Evolutionary conservation across 495 filamentous ascomycete species (phyloP), one percentile per base, ranked within the genome.

Genomic region (Astrothelium macrocarpum): DNA sequence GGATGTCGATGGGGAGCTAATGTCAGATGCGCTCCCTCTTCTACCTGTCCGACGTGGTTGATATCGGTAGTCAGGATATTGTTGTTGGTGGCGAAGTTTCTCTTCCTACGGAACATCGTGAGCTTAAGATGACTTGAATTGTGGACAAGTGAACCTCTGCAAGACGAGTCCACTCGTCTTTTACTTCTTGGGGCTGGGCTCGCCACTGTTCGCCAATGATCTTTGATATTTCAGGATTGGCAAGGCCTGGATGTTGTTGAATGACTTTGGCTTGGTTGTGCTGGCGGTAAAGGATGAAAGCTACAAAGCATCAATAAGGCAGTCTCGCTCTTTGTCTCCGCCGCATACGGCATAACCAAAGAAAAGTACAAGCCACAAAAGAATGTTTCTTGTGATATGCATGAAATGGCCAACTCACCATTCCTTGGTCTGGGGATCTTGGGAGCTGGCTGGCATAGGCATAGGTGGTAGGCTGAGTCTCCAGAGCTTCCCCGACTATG

Each of bases 181-280:
- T 96, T 31, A 83, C 80, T n/a, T 89, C 85, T 34, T 87, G 79
- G 3, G 86, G 78, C 66, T 91, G 84, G 65, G 82, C 78, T 64
- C 85, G 83, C 94, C 94, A 98, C 81, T 90, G 86, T 70, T 92
- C 87, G 49, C 95, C 94, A 70, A 97, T 96, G 68, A 97, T 94
- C 76, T 97, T 97, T 42, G 94, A 97, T 64, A 98, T 96, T 59
- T 98, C 91, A 4, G 94, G 94, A 75, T 98, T 98, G 36, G 95
- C 85, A 66, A 96, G 84, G 46, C 91, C 90, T 5, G 92, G 94
- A 71, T 97, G 81, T 68, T 89, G 84, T 12, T 85, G 80, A 9
- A 93, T 88, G 11, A 97, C 88, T 10, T 81, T 77, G 5, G 86
- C 85, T 77, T 97, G 94, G 71, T 94, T 86, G 74, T 95, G 90